phyloP scores from a whole-genome alignment of 176 grass and related monocot genomes.

The Chrysopogon serrulatus region DNA sequence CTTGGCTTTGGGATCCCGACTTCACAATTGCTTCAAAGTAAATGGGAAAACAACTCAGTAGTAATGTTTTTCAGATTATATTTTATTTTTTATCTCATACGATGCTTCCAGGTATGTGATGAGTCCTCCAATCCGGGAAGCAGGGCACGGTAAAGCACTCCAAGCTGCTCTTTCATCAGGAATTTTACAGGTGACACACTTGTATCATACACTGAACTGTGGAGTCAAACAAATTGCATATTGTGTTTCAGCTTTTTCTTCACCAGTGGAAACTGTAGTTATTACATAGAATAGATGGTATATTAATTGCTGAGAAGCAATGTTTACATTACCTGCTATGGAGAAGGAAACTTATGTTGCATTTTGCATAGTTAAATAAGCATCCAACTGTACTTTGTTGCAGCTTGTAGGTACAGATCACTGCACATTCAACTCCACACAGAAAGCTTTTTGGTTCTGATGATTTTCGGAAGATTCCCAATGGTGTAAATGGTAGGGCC shows the following conservation, averaged over 20 bases:
- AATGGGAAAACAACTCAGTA: background rate
- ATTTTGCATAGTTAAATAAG: slow-evolving; percentile 10
- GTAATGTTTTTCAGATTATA: slow-evolving; percentile 7
- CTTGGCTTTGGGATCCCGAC: slow-evolving; percentile 91
- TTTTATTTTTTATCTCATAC: slow-evolving; percentile 27
- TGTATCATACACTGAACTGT: background rate
- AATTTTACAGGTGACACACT: slow-evolving; percentile 68
- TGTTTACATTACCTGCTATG: background rate
- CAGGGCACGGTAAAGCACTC: slow-evolving; percentile 78
- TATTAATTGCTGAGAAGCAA: background rate
- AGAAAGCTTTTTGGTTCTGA: slow-evolving; percentile 90
- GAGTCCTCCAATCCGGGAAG: slow-evolving; percentile 93
- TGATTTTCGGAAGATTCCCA: slow-evolving; percentile 94
- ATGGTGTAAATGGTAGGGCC: slow-evolving; percentile 81
- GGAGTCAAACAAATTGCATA: background rate
- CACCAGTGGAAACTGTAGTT: background rate
- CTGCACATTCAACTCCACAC: slow-evolving; percentile 89
- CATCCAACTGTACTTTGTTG: slow-evolving; percentile 12
- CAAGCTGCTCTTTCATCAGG: slow-evolving; percentile 86
- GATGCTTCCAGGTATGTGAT: slow-evolving; percentile 81
- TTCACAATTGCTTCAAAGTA: slow-evolving; percentile 83
- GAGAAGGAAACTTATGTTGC: background rate
- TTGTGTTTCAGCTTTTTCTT: slow-evolving; percentile 6
- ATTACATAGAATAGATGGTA: background rate
- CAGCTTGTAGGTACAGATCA: slow-evolving; percentile 99